phyloP scores from a whole-genome alignment of 352 stramenopile species.

The Phytophthora boehmeriae region DNA sequence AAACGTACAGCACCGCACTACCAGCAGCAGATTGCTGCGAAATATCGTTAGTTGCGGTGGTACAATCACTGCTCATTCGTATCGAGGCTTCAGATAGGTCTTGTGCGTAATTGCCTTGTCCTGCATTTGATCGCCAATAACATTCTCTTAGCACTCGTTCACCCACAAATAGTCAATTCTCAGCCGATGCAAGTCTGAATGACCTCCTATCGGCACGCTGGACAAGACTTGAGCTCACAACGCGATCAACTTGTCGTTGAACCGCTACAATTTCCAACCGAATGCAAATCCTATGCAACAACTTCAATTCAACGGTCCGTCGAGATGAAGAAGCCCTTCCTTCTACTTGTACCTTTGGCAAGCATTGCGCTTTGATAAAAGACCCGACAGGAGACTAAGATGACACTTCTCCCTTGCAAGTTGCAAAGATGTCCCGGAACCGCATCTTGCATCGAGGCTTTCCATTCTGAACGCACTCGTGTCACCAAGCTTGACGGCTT shows the following conservation, averaged over 20 bases:
- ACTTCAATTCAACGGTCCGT: background rate
- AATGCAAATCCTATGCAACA: background rate
- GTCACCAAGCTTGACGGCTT: conserved; percentile 29
- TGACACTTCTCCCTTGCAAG: conserved; percentile 8
- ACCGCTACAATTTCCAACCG: background rate
- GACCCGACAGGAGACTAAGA: conserved; percentile 16
- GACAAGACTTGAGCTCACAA: background rate
- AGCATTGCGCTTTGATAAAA: background rate
- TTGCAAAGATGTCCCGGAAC: conserved; percentile 13
- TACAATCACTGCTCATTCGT: too few relatives aligned
- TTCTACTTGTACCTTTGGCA: background rate
- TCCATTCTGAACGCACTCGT: conserved; percentile 33
- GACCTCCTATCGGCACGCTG: too few relatives aligned
- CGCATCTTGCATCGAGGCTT: conserved; percentile 14
- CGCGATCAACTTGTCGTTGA: background rate
- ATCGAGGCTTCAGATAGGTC: too few relatives aligned
- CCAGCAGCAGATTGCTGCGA: too few relatives aligned
- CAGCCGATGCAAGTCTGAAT: too few relatives aligned
- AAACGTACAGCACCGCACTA: too few relatives aligned
- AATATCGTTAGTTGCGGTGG: too few relatives aligned
- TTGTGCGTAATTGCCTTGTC: too few relatives aligned
- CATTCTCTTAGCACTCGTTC: too few relatives aligned
- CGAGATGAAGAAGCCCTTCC: too few relatives aligned
- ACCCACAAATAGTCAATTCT: too few relatives aligned
- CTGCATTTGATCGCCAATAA: too few relatives aligned